phyloP scores from a whole-genome alignment of 768 basidiomycete genomes.

The Amanita jacksonii region DNA sequence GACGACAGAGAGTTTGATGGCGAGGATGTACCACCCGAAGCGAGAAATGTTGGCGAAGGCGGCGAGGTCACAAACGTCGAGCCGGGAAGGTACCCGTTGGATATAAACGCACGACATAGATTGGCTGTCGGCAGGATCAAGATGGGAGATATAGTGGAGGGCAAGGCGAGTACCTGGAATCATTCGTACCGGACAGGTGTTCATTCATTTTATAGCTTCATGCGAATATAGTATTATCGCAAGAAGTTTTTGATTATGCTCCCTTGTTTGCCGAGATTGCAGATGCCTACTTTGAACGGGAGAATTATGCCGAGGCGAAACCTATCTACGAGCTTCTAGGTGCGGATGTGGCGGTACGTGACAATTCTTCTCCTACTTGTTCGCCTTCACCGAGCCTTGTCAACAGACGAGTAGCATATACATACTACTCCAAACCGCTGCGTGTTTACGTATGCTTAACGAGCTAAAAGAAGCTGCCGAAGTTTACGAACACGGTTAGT shows the following conservation, averaged over 20 bases:
- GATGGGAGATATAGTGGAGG: slow-evolving; percentile 72
- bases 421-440: slow-evolving; percentile 67
- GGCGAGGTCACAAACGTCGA: slow-evolving; percentile 30
- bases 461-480: slow-evolving; percentile 71
- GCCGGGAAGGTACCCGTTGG: slow-evolving; percentile 52
- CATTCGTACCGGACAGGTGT: background rate
- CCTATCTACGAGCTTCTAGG: slow-evolving; percentile 76
- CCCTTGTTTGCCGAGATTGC: slow-evolving; percentile 78
- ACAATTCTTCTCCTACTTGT: background rate
- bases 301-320: slow-evolving; percentile 69
- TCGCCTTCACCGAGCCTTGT: background rate
- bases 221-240: slow-evolving; percentile 55
- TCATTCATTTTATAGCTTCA: slow-evolving; percentile 46
- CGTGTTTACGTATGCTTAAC: slow-evolving; percentile 71
- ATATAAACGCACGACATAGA: slow-evolving; percentile 74
- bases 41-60: slow-evolving; percentile 21
- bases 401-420: slow-evolving; percentile 67
- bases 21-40: slow-evolving; percentile 20
- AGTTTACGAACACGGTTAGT: slow-evolving; percentile 72
- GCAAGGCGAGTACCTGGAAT: slow-evolving; percentile 45
- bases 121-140: slow-evolving; percentile 77
- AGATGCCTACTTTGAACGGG: slow-evolving; percentile 71
- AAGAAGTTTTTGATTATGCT: slow-evolving; percentile 71
- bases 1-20: slow-evolving; percentile 90
- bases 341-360: slow-evolving; percentile 57